Base-by-base conservation (phyloP, 2,329 filamentous ascomycete species). In the Bipolaris bicolor region DNA sequence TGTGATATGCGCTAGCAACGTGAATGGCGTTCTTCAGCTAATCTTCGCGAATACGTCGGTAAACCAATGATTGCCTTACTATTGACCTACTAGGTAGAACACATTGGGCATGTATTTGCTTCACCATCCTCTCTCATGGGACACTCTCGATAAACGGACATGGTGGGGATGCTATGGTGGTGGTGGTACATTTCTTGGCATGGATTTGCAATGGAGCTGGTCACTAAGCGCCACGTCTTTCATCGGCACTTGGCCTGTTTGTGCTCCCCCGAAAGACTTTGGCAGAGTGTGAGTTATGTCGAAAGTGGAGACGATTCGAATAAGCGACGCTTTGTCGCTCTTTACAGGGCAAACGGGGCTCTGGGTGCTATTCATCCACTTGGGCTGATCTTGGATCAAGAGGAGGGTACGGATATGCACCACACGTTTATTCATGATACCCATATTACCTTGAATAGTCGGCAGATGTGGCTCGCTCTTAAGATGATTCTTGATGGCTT, bases 161-260 rank as follows among this genome's bases (percentile, higher is more conserved):
- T 61, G 47, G 58, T 57, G 54, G 51, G 29, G 55, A 55, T 52
- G 58, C 54, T 61, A 61, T 52, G 47, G 54, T 20, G 54, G 54
- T 20, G 54, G 51, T 61, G 10, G 13, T 31, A 10, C 59, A 58
- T 40, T 44, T 59, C 59, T 59, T 62, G 59, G 52, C 56, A 59
- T 59, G 50, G 56, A 57, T 62, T 51, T 46, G 33, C 59, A 52
- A 59, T 57, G 40, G 45, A 59, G 2, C 20, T 41, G 13, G 49
- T 44, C 11, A 20, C 37, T 7, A 55, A 49, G 29, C 16, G 16
- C 37, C 58, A 58, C 33, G 18, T 43, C 13, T 57, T 61, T 48
- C 54, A 58, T 55, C 51, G 48, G 26, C 55, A 55, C 26, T 39
- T 61, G 48, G 48, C 33, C n/a, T 7, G 54, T 18, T 47, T 61